A percentile compares a stretch with the other conserved stretches of the same genome.
phyloP scores from a whole-genome alignment of 495 filamentous ascomycete genomes.

The Parachaetomium inaequale region DNA sequence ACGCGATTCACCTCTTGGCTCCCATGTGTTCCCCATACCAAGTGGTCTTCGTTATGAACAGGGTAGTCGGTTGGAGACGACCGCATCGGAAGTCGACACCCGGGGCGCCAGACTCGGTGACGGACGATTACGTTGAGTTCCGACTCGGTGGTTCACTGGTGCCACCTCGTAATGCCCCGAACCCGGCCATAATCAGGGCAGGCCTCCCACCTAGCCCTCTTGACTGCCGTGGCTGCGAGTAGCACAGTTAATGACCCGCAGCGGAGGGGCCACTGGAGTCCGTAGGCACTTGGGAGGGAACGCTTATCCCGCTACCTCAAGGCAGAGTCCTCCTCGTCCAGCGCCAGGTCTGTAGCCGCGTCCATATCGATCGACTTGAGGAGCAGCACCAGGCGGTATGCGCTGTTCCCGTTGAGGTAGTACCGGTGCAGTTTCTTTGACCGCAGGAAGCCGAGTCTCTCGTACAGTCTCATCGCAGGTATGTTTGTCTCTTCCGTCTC shows the following conservation, averaged over 20 bases:
- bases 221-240: not conserved
- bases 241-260: not conserved
- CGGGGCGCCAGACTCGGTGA: too few relatives aligned
- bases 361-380: conserved; percentile 55
- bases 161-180: too few relatives aligned
- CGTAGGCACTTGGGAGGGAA: not conserved
- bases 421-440: conserved; percentile 94
- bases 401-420: conserved; percentile 94
- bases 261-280: not conserved
- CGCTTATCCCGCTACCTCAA: conserved; percentile 1
- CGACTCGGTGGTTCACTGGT: too few relatives aligned
- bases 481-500: conserved; percentile 96
- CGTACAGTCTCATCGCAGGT: conserved; percentile 89
- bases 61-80: too few relatives aligned
- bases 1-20: not conserved
- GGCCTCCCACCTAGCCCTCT: not conserved
- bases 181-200: not conserved
- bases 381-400: conserved; percentile 81
- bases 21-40: not conserved
- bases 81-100: too few relatives aligned
- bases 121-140: too few relatives aligned
- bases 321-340: conserved; percentile 23
- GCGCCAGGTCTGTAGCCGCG: conserved; percentile 19
- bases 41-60: too few relatives aligned
- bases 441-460: conserved; percentile 84